phyloP scores from a whole-genome alignment of 2,329 filamentous ascomycete genomes.

The Tolypocladium ophioglossoides region DNA sequence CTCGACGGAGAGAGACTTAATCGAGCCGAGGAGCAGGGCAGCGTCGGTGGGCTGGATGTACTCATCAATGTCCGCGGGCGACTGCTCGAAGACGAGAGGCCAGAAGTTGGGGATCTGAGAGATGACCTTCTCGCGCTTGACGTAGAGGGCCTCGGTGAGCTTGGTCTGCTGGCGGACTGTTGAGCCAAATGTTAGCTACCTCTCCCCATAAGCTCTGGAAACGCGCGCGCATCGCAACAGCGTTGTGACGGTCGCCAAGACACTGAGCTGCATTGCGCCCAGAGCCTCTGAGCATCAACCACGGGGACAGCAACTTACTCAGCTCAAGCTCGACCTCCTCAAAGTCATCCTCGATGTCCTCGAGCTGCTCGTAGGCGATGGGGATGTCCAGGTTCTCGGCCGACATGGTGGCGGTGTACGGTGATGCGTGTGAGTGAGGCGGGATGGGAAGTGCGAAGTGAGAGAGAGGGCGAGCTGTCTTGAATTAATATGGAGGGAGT shows the following conservation, averaged over 20 bases:
- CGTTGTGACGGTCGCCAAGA: background rate
- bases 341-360: slow-evolving; percentile 73
- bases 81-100: slow-evolving; percentile 85
- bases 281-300: background rate
- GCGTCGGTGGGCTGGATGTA: slow-evolving; percentile 77
- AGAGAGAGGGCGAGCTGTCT: background rate
- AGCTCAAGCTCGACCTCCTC: slow-evolving; percentile 74
- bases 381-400: slow-evolving; percentile 25
- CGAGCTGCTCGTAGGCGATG: slow-evolving; percentile 65
- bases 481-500: background rate
- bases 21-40: slow-evolving; percentile 55
- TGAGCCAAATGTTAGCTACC: background rate
- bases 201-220: background rate
- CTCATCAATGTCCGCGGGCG: slow-evolving; percentile 76
- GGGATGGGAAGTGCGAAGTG: background rate
- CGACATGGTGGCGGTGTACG: slow-evolving; percentile 18
- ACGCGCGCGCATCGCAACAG: background rate
- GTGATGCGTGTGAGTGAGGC: background rate
- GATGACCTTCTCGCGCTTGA: slow-evolving; percentile 61
- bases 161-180: slow-evolving; percentile 63
- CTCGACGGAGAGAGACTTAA: slow-evolving; percentile 60
- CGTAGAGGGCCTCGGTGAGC: slow-evolving; percentile 61
- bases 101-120: slow-evolving; percentile 79
- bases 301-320: slow-evolving; percentile 42
- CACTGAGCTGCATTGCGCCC: background rate